A percentile compares a stretch with the other conserved stretches of the same genome.
Conservation (phyloP, 331 rosid genomes). For the Malus hybrid region DNA sequence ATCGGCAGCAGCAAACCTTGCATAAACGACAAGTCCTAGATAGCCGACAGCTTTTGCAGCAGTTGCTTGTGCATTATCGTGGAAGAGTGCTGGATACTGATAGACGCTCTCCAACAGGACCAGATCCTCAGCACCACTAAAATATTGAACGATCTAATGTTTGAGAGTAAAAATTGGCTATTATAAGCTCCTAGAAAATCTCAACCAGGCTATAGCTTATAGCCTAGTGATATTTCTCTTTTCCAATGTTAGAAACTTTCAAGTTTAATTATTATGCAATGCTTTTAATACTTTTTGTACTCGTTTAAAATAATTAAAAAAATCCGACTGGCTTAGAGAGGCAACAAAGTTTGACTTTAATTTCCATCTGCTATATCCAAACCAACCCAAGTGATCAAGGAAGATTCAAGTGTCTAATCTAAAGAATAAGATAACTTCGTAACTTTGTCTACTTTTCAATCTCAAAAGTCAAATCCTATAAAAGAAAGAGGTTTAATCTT, state of each 20-base stretch:
- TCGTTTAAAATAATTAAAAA: neutral
- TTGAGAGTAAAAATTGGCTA: neutral
- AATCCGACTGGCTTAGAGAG: neutral
- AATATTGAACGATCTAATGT: neutral
- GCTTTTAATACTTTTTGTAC: neutral
- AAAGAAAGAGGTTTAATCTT: neutral
- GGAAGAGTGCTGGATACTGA: constrained; percentile 1
- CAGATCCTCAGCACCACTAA: constrained; percentile 24
- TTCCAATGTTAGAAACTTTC: neutral
- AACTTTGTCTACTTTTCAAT: neutral
- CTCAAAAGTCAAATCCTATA: neutral
- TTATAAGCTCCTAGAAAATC: neutral
- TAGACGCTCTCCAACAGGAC: constrained; percentile 16
- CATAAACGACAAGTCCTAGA: neutral
- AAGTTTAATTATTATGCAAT: no score
- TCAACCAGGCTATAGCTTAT: no score
- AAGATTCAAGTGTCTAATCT: neutral
- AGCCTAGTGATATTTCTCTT: no score
- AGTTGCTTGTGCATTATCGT: constrained; percentile 4
- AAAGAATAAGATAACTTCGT: neutral
- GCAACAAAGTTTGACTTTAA: neutral
- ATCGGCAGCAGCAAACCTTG: neutral
- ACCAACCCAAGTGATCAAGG: neutral
- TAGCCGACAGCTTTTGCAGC: constrained; percentile 1
- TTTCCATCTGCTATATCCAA: neutral